Evolutionary conservation across 2,329 filamentous ascomycete species (phyloP).

Genomic region (Aspergillus sp.): DNA sequence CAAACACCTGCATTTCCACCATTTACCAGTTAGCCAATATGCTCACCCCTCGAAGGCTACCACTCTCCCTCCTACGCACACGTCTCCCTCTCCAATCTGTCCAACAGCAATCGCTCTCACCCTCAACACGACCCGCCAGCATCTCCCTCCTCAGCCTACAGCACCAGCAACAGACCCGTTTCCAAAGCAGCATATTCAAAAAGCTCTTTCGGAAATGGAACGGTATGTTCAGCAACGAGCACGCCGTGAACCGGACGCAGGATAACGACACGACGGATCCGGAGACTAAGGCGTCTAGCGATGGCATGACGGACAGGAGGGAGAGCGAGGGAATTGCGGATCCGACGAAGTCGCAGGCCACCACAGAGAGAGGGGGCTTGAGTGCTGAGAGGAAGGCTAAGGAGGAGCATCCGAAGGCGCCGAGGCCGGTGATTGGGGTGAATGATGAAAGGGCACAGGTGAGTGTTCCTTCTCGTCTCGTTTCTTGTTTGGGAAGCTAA

Average conservation of each 20-base stretch:
- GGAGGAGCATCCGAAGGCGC: conserved; percentile 43
- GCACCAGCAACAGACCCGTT: too few species aligned
- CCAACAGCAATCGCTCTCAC: too few species aligned
- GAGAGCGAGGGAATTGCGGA: conserved; percentile 23
- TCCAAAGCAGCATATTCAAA: conserved; percentile 4
- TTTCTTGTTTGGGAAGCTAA: background rate
- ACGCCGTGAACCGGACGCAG: conserved; percentile 21
- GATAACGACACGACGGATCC: conserved; percentile 28
- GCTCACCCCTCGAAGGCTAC: too few species aligned
- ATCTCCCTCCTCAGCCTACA: too few species aligned
- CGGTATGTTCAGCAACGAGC: conserved; percentile 26
- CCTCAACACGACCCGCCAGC: too few species aligned
- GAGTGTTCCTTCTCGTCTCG: conserved; percentile 12
- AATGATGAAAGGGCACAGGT: conserved; percentile 44
- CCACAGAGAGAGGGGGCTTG: conserved; percentile 32
- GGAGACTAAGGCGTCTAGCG: conserved; percentile 17
- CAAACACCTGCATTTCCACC: too few species aligned
- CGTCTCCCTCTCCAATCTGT: too few species aligned
- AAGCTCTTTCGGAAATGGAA: conserved; percentile 24
- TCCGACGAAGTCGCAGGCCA: conserved; percentile 33
- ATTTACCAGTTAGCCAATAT: too few species aligned
- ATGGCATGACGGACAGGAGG: conserved; percentile 26
- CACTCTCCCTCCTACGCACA: too few species aligned
- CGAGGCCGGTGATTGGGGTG: conserved; percentile 46
- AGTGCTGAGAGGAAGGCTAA: conserved; percentile 36